Base-by-base conservation (phyloP, 768 basidiomycete species). In the Podaxis carcinomalis region DNA sequence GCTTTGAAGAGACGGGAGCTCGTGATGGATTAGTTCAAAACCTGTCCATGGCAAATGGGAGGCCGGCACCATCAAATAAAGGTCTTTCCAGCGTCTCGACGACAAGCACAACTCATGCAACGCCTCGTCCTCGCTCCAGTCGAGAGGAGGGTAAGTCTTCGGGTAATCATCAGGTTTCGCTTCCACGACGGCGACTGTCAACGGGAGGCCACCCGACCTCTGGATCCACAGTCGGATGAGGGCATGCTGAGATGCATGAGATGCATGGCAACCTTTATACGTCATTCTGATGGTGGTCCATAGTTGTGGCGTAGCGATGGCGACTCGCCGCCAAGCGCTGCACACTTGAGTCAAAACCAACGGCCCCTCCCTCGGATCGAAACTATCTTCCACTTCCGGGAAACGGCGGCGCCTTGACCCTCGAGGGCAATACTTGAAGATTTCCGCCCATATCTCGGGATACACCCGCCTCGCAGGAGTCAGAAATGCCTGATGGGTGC, bases 391-490 rank as follows among this genome's bases (percentile, higher is more conserved):
- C 32, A 63, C 57, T 27, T 65, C 64, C 5, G 55, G 9, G 10
- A 65, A 51, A 4, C 61, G 64, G n/a, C 56, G 62, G 27, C 40
- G 61, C 19, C 4, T 37, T 16, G 64, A 59, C 28, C 64, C 64
- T 36, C 56, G 47, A 27, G 61, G 57, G 32, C 64, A 65, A 36
- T 53, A 40, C 27, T 56, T 51, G 46, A 65, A 65, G 25, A 65
- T 65, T 53, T 65, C 64, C 6, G 62, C 57, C 54, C 57, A 53
- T 42, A 65, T 44, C 36, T 65, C 64, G 10, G 64, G 64, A 32
- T 61, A 65, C 13, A 65, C 53, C 7, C 64, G 55, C n/a, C 64
- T 62, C 19, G 64, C 61, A n/a, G 62, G 64, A 9, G 64, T 65
- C 36, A 62, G 32, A n/a, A 62, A 61, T 1, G 61, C 61, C 5